A percentile compares a stretch with the other conserved stretches of the same genome.
phyloP scores from a whole-genome alignment of 2,329 filamentous ascomycete genomes.

The Pseudocercospora eumusae region DNA sequence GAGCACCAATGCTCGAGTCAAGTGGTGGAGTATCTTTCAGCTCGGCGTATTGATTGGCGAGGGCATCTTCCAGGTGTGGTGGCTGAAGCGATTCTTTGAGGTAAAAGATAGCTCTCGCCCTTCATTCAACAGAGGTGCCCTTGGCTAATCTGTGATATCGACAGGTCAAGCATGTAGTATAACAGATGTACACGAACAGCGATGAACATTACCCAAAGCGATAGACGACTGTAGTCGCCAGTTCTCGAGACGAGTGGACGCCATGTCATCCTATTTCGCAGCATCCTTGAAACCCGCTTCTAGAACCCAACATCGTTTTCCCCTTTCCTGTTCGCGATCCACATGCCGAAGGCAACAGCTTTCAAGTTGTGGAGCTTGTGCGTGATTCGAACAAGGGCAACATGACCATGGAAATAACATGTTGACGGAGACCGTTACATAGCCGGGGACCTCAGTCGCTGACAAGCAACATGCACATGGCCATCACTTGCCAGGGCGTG shows the following conservation, averaged over 20 bases:
- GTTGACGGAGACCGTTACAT: neutral
- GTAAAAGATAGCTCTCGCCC: conserved; percentile 37
- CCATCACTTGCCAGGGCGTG: neutral
- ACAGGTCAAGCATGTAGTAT: conserved; percentile 46
- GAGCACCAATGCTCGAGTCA: conserved; percentile 94
- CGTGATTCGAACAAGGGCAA: neutral
- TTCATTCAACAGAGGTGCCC: conserved; percentile 34
- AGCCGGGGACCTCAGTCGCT: neutral
- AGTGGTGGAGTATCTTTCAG: conserved; percentile 99
- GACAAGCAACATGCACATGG: neutral
- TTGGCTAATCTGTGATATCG: conserved; percentile 34
- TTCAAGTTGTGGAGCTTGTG: neutral
- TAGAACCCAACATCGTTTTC: neutral
- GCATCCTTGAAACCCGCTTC: neutral
- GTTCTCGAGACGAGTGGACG: neutral
- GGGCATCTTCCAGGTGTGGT: conserved; percentile 98
- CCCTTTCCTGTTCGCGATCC: neutral
- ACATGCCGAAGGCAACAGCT: neutral
- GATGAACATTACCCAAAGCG: conserved; percentile 16
- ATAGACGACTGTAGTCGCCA: conserved; percentile 14
- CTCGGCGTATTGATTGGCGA: conserved; percentile 84
- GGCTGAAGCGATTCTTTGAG: conserved; percentile 81
- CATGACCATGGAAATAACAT: neutral
- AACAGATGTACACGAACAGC: conserved; percentile 16
- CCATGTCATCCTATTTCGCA: neutral